Evolutionary conservation across 495 filamentous ascomycete species (phyloP), one percentile per base, ranked within the genome.

Genomic region (Cladorrhinum samala): DNA sequence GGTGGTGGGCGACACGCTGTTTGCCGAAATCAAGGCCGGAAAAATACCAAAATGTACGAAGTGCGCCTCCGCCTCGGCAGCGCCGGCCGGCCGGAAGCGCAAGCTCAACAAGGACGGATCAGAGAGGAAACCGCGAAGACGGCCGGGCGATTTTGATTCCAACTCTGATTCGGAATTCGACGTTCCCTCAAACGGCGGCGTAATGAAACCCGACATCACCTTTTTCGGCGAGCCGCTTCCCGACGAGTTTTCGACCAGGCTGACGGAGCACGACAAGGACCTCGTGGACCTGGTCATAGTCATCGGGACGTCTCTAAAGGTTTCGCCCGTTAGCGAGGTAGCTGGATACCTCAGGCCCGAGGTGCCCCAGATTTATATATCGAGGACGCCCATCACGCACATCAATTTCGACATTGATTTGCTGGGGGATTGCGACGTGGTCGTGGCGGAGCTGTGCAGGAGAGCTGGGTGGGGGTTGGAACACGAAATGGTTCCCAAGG

Each of bases 161-260:
- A 85, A 89, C 24, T 86, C 85, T 2, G 84, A 86, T 54, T 84
- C 83, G 46, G 84, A 87, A 41, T 80, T 80, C 55, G 79, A 86
- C 45, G 24, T 53, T 24, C 49, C 48, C 25, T 43, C 49, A 40
- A 57, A 51, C 49, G 53, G 52, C 3, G 93, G 94, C 14, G 83
- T 99, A 59, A 96, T 97, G 92, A 99, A 97, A 77, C 93, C 93
- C 14, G 93, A 96, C 68, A 97, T 98, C 61, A 96, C 88, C 3
- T 97, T 98, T 78, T 97, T 97, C 61, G 93, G 92, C 42, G 93
- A 98, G 70, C 73, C 81, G 55, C 83, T 98, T 2, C 91, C 91
- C 0, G 82, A 87, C 58, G 78, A 83, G 41, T 98, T 98, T 69
- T 85, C 87, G n/a, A 76, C 81, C 9, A 85, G 91, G 5, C 76